Percentiles rank a stretch among this genome's conserved stretches.
Evolutionary conservation across 768 basidiomycete genomes (phyloP).

Genomic region (Kwoniella sp.): DNA sequence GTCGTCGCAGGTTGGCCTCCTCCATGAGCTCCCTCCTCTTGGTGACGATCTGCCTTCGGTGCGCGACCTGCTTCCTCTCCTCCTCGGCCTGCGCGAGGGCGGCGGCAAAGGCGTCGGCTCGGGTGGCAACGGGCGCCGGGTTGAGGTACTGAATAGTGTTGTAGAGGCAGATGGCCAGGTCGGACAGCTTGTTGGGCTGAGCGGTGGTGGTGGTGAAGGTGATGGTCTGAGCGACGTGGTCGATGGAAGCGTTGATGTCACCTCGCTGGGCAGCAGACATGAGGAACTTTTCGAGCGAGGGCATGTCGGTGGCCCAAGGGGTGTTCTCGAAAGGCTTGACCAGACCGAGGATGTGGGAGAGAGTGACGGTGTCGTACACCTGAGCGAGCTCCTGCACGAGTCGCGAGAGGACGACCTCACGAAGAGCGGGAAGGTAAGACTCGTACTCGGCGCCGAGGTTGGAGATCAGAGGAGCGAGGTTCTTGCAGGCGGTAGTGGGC

Average conservation of each 20-base stretch:
- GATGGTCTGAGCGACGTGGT: constrained; percentile 80
- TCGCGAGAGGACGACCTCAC: constrained; percentile 84
- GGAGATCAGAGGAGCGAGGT: constrained; percentile 72
- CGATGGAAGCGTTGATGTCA: constrained; percentile 77
- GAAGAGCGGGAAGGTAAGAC: constrained; percentile 81
- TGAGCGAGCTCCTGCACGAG: constrained; percentile 86
- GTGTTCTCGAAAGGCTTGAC: constrained; percentile 66
- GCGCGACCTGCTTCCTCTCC: constrained; percentile 52
- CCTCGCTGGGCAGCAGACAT: constrained; percentile 86
- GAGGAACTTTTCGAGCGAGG: constrained; percentile 79
- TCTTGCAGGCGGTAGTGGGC: constrained; percentile 74
- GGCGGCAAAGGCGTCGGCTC: constrained; percentile 53
- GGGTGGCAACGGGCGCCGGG: constrained; percentile 55
- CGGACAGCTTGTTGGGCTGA: constrained; percentile 61
- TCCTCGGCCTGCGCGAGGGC: constrained; percentile 52
- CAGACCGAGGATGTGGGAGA: constrained; percentile 70
- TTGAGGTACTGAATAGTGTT: constrained; percentile 58
- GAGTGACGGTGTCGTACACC: constrained; percentile 81
- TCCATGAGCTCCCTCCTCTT: constrained; percentile 78
- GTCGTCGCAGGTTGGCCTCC: constrained; percentile 76
- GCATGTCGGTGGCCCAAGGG: constrained; percentile 56
- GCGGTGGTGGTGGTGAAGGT: constrained; percentile 59
- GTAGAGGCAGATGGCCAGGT: constrained; percentile 69
- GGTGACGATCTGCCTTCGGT: constrained; percentile 75
- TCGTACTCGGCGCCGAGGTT: constrained; percentile 57